Conservation (phyloP, 192 early-diverging fungal species). For the Podila epicladia region DNA sequence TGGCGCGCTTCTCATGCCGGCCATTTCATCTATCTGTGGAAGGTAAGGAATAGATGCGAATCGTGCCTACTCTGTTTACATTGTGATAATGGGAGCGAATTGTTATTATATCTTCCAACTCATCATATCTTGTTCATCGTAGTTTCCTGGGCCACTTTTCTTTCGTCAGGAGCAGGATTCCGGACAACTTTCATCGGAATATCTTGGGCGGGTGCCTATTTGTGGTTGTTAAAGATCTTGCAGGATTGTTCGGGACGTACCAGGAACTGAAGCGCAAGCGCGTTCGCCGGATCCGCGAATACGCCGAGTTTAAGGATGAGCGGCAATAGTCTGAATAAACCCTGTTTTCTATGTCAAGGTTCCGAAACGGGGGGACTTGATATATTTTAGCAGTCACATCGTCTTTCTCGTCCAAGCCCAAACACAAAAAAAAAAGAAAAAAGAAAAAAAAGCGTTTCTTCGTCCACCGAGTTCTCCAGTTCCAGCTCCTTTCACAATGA, state of each 20-base stretch:
- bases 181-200: constrained; percentile 62
- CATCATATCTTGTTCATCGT: neutral
- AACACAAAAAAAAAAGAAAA: neutral
- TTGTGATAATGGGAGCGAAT: neutral
- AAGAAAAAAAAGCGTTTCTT: constrained; percentile 2
- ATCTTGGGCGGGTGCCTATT: constrained; percentile 66
- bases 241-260: constrained; percentile 67
- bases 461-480: neutral
- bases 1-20: constrained; percentile 73
- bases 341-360: too few species aligned
- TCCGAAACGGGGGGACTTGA: too few species aligned
- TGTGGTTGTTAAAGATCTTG: constrained; percentile 68
- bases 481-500: constrained; percentile 65
- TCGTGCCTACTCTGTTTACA: neutral
- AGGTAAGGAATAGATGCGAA: constrained; percentile 31
- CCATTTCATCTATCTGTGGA: constrained; percentile 71
- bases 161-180: constrained; percentile 55
- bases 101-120: neutral
- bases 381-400: too few species aligned
- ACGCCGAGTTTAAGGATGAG: constrained; percentile 46
- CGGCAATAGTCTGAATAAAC: constrained; percentile 6
- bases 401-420: too few species aligned
- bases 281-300: constrained; percentile 47
- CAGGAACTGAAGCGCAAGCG: constrained; percentile 52
- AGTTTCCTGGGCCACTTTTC: constrained; percentile 59